A percentile compares a stretch with the other conserved stretches of the same genome.
These are phyloP conservation scores for Leccinum boreale DNA, from an alignment of 768 basidiomycete genomes.

Conservation along the genomic window DNA sequence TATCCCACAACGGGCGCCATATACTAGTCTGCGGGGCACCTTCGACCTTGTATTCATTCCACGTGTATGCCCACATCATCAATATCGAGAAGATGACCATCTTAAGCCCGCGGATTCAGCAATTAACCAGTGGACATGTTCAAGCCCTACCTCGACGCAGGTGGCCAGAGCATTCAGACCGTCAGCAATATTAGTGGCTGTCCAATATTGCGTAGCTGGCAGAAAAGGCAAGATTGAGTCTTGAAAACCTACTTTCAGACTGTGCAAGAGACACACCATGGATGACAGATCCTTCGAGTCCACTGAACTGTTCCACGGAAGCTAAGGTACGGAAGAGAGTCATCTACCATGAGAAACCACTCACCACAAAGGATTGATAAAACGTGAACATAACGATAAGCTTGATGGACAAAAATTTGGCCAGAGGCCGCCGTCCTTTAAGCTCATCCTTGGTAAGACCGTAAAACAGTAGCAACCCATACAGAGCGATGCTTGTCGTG, in stretches of 20 bases:
- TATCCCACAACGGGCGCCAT: constrained; percentile 71
- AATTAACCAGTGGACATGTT: neutral
- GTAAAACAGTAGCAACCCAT: constrained; percentile 83
- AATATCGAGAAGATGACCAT: constrained; percentile 78
- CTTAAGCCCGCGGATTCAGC: constrained; percentile 33
- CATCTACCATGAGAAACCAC: constrained; percentile 19
- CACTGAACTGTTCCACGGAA: constrained; percentile 48
- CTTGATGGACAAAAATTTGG: constrained; percentile 87
- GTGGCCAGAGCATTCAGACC: constrained; percentile 80
- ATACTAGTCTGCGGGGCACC: constrained; percentile 50
- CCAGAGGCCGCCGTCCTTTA: constrained; percentile 67
- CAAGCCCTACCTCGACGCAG: constrained; percentile 67
- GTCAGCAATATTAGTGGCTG: constrained; percentile 76
- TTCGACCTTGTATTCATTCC: constrained; percentile 58
- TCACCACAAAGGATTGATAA: constrained; percentile 76
- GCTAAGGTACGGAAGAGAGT: neutral
- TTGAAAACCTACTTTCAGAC: neutral
- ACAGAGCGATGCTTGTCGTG: constrained; percentile 65
- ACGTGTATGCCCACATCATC: constrained; percentile 84
- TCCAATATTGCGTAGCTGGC: constrained; percentile 77
- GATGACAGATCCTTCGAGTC: constrained; percentile 68
- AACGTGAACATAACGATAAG: constrained; percentile 86
- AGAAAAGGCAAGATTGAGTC: neutral
- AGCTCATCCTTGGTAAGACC: constrained; percentile 78
- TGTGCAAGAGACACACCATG: constrained; percentile 39